Percentiles rank a stretch among this genome's conserved stretches.
Evolutionary conservation across 192 early-diverging fungal genomes (phyloP).

Genomic region (Coemansia sp.): DNA sequence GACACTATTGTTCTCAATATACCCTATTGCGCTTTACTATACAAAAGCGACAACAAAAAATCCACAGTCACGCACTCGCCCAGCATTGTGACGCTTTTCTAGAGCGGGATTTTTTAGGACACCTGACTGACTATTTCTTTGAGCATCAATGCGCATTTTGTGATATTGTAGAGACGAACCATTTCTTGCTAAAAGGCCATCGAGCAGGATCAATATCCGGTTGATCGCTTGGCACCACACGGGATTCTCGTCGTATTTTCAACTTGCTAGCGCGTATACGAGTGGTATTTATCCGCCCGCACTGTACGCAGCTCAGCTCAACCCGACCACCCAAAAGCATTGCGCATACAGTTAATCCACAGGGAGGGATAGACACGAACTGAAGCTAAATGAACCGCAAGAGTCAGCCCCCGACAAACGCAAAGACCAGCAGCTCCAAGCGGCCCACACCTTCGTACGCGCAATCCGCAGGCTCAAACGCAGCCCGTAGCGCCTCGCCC

Average conservation of each 20-base stretch:
- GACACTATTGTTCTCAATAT: constrained; percentile 5
- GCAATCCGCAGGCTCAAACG: constrained; percentile 36
- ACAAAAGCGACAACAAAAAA: not conserved
- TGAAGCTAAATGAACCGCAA: constrained; percentile 51
- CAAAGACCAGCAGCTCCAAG: constrained; percentile 49
- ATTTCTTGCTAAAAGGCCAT: constrained; percentile 11
- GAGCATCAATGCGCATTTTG: not conserved
- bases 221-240: constrained; percentile 2
- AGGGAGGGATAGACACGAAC: constrained; percentile 7
- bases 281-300: not conserved
- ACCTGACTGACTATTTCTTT: not conserved
- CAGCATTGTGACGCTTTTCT: not conserved
- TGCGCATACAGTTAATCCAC: not conserved
- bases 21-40: not conserved
- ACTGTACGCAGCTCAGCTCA: not conserved
- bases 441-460: constrained; percentile 43
- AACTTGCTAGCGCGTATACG: not conserved
- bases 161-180: constrained; percentile 37
- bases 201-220: constrained; percentile 3
- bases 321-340: not conserved
- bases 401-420: constrained; percentile 39
- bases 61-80: not conserved
- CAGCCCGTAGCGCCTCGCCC: constrained; percentile 9
- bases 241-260: not conserved
- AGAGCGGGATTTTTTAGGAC: not conserved